Percentiles rank a stretch among this genome's conserved stretches.
These are phyloP conservation scores for Verruconis gallopava DNA, from an alignment of 2,329 filamentous ascomycete genomes.

Conservation along the genomic window DNA sequence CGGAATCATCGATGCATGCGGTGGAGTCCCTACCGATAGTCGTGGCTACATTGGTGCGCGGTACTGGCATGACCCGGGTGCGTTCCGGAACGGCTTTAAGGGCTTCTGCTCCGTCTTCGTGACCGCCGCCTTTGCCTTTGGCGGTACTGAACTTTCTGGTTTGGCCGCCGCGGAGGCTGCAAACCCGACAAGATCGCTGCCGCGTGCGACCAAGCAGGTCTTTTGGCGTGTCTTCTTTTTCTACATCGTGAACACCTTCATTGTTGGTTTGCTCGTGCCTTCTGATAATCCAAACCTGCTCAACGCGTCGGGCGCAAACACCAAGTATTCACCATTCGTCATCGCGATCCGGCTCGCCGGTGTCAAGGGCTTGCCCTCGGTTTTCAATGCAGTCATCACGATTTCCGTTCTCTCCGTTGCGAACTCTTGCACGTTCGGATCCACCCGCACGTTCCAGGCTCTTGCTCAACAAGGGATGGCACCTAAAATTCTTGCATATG, in stretches of 20 bases:
- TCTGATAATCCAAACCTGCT: constrained; percentile 23
- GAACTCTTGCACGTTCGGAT: constrained; percentile 45
- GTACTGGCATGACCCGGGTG: constrained; percentile 43
- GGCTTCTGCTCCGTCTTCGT: constrained; percentile 52
- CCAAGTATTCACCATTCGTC: constrained; percentile 49
- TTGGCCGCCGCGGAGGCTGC: constrained; percentile 45
- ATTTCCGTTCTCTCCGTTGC: constrained; percentile 47
- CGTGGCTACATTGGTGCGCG: constrained; percentile 47
- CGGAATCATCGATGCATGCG: constrained; percentile 46
- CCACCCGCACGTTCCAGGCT: constrained; percentile 44
- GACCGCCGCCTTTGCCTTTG: constrained; percentile 49
- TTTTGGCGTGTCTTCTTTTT: constrained; percentile 36
- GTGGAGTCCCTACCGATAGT: constrained; percentile 42
- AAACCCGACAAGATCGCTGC: constrained; percentile 39
- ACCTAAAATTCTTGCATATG: constrained; percentile 62
- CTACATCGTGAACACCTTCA: constrained; percentile 31
- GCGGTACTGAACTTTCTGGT: constrained; percentile 49
- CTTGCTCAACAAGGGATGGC: constrained; percentile 50
- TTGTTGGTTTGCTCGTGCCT: constrained; percentile 31
- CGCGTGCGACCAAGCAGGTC: constrained; percentile 31
- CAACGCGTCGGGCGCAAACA: constrained; percentile 17
- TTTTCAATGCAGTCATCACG: constrained; percentile 56
- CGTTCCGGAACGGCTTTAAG: constrained; percentile 47
- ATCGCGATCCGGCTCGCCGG: constrained; percentile 50
- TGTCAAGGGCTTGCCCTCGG: constrained; percentile 45